Percentiles rank a stretch among this genome's conserved stretches.
Evolutionary conservation across 805 yeast genomes (phyloP).

Genomic region (Ogataea paradorogensis): DNA sequence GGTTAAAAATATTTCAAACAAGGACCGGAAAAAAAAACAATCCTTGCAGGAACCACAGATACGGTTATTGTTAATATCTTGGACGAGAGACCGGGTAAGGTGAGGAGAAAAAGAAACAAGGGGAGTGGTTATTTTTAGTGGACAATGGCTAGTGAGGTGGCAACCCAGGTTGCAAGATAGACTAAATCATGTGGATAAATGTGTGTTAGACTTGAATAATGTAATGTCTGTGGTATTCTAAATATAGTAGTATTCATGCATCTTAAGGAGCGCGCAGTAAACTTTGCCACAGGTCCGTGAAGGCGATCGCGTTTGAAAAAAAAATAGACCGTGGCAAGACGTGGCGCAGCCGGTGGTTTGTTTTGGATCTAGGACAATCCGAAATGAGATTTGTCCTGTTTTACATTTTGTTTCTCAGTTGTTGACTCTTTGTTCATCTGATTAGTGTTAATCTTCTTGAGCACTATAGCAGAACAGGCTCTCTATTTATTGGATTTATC

Average conservation of each 20-base stretch:
- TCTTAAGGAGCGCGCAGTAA: background rate
- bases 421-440: slow-evolving; percentile 8
- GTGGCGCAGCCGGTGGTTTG: slow-evolving; percentile 7
- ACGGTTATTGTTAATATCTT: background rate
- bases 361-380: slow-evolving; percentile 9
- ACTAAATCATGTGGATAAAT: no score
- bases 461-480: slow-evolving; percentile 4
- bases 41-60: slow-evolving; percentile 3
- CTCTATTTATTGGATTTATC: slow-evolving; percentile 3
- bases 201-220: background rate
- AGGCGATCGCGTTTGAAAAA: slow-evolving; percentile 5
- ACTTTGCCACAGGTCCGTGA: slow-evolving; percentile 1
- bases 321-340: slow-evolving; percentile 1
- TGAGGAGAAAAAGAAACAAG: background rate
- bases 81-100: slow-evolving; percentile 1
- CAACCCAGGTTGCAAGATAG: no score
- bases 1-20: slow-evolving; percentile 1
- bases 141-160: background rate
- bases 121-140: background rate
- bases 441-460: slow-evolving; percentile 4
- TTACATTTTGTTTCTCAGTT: slow-evolving; percentile 9
- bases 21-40: slow-evolving; percentile 1
- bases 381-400: slow-evolving; percentile 4
- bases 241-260: background rate
- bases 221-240: background rate